A percentile compares a stretch with the other conserved stretches of the same genome.
phyloP scores from a whole-genome alignment of 2,329 filamentous ascomycete species.

The Whalleya microplaca region DNA sequence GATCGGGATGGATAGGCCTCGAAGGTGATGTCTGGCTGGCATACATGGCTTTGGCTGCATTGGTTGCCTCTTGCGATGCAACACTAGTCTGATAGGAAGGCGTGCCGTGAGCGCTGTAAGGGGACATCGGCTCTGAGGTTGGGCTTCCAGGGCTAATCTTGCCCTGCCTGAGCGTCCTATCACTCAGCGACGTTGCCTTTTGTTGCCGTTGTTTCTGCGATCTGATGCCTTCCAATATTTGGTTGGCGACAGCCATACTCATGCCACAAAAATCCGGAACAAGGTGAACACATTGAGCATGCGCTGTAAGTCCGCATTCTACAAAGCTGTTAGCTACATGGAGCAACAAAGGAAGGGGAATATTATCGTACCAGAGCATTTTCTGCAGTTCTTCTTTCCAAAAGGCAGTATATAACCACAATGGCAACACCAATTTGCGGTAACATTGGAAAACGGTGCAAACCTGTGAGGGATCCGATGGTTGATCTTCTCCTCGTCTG shows the following conservation, averaged over 20 bases:
- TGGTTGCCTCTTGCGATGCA: conserved; percentile 58
- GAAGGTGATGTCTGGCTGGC: conserved; percentile 55
- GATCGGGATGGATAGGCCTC: conserved; percentile 55
- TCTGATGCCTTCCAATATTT: conserved; percentile 86
- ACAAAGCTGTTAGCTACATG: conserved; percentile 35
- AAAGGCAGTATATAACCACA: conserved; percentile 95
- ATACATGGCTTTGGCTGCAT: conserved; percentile 69
- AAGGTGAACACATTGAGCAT: conserved; percentile 89
- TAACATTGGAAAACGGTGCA: conserved; percentile 94
- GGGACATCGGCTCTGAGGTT: conserved; percentile 35
- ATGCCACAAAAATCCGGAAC: conserved; percentile 99
- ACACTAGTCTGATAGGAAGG: conserved; percentile 38
- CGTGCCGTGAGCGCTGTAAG: conserved; percentile 29
- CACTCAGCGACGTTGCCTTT: conserved; percentile 62
- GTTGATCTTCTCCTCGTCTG: conserved; percentile 99
- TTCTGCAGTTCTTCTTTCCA: conserved; percentile 92
- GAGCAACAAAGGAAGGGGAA: neutral
- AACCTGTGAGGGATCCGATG: conserved; percentile 98
- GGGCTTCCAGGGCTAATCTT: conserved; percentile 49
- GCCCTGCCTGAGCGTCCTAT: conserved; percentile 65
- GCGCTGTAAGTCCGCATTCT: conserved; percentile 92
- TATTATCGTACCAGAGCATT: conserved; percentile 73
- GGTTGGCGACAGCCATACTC: conserved; percentile 96
- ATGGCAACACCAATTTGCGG: conserved; percentile 99
- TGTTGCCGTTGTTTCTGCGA: conserved; percentile 74